Percentiles rank a stretch among this genome's conserved stretches.
Evolutionary conservation across 352 stramenopile species (phyloP).

Genomic region (Phytophthora ramorum): DNA sequence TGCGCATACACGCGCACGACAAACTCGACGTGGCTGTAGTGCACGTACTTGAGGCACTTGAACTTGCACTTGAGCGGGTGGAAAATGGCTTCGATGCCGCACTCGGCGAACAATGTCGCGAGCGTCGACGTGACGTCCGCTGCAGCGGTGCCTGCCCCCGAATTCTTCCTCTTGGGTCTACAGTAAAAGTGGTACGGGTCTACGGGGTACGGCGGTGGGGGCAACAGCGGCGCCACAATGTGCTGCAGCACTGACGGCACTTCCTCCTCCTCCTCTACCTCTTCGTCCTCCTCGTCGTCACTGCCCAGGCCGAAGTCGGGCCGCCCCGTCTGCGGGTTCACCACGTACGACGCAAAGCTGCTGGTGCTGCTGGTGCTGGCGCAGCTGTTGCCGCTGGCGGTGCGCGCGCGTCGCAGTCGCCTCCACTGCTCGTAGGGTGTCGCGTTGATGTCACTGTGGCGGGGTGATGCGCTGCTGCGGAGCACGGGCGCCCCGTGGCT

Average conservation of each 20-base stretch:
- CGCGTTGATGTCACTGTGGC: constrained; percentile 12
- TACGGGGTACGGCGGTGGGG: constrained; percentile 73
- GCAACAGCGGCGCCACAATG: constrained; percentile 64
- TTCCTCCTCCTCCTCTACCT: constrained; percentile 22
- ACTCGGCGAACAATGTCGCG: constrained; percentile 50
- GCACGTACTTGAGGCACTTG: constrained; percentile 87
- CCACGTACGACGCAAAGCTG: constrained; percentile 58
- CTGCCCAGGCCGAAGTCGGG: constrained; percentile 51
- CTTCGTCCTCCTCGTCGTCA: constrained; percentile 32
- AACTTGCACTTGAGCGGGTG: constrained; percentile 86
- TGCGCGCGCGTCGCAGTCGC: constrained; percentile 54
- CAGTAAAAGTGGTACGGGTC: constrained; percentile 88
- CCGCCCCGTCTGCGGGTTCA: constrained; percentile 48
- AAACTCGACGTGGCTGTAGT: constrained; percentile 88
- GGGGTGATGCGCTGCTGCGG: constrained; percentile 35
- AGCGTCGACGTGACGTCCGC: constrained; percentile 53
- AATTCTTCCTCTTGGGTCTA: constrained; percentile 27
- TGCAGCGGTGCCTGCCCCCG: constrained; percentile 38
- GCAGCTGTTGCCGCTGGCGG: constrained; percentile 72
- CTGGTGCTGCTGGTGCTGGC: constrained; percentile 65
- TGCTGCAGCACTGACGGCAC: constrained; percentile 42
- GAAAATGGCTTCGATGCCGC: constrained; percentile 74
- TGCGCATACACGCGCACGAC: constrained; percentile 72
- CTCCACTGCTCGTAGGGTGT: constrained; percentile 48
- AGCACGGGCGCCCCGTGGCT: constrained; percentile 45